A percentile compares a stretch with the other conserved stretches of the same genome.
These are phyloP conservation scores for Exobasidium rhododendri DNA, from an alignment of 1,284 basidiomycete species.

Conservation along the genomic window DNA sequence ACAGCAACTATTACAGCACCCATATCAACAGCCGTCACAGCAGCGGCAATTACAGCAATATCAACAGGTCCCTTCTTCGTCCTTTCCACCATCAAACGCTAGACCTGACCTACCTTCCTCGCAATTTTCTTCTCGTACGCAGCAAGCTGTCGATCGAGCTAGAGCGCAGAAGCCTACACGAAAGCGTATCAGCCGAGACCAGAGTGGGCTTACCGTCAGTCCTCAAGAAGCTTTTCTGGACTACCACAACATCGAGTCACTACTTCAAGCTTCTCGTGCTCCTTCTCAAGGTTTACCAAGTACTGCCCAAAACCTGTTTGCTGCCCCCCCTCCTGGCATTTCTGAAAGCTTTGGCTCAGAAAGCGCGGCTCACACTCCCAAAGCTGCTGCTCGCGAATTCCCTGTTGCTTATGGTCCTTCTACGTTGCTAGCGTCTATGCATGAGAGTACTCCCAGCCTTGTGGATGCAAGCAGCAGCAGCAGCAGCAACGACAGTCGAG, in stretches of 20 bases:
- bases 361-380: not conserved
- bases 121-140: slow-evolving; percentile 5
- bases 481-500: not conserved
- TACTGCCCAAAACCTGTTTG: slow-evolving; percentile 18
- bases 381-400: not conserved
- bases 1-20: slow-evolving; percentile 10
- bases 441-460: slow-evolving; percentile 1
- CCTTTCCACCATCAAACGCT: not conserved
- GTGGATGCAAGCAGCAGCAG: not conserved
- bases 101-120: not conserved
- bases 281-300: not conserved
- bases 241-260: slow-evolving; percentile 34
- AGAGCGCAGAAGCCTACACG: slow-evolving; percentile 17
- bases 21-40: slow-evolving; percentile 2
- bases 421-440: not conserved
- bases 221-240: slow-evolving; percentile 43
- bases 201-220: slow-evolving; percentile 45
- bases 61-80: slow-evolving; percentile 7
- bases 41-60: slow-evolving; percentile 19
- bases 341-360: not conserved
- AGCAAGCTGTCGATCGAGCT: slow-evolving; percentile 22
- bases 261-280: slow-evolving; percentile 24
- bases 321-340: slow-evolving; percentile 24
- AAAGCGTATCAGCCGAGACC: slow-evolving; percentile 30
- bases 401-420: not conserved